phyloP scores from a whole-genome alignment of 2,329 filamentous ascomycete species.

The Microsporum canis region DNA sequence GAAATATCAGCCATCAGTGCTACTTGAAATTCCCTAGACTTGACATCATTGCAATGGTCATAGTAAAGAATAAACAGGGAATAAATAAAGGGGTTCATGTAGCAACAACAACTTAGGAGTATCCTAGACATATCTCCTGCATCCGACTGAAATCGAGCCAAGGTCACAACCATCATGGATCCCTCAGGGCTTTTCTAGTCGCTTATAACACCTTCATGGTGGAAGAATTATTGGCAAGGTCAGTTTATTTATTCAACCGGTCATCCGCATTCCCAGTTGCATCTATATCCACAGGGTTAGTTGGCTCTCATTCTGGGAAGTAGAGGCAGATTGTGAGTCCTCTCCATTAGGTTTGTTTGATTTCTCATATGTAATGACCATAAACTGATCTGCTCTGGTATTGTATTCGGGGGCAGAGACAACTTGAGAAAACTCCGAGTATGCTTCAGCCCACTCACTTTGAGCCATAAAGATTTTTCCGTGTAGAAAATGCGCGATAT shows the following conservation, averaged over 20 bases:
- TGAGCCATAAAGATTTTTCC: constrained; percentile 15
- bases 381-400: constrained; percentile 12
- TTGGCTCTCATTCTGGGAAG: background rate
- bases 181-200: no score
- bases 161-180: no score
- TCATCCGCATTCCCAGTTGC: no score
- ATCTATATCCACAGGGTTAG: background rate
- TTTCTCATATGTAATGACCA: constrained; percentile 2
- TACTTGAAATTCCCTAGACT: background rate
- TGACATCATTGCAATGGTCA: background rate
- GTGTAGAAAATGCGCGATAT: constrained; percentile 16
- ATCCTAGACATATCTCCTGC: no score
- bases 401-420: constrained; percentile 15
- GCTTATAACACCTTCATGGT: no score
- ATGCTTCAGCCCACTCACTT: constrained; percentile 14
- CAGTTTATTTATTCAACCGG: no score
- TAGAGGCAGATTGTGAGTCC: background rate
- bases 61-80: background rate
- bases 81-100: no score
- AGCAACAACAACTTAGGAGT: no score
- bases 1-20: background rate
- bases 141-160: no score
- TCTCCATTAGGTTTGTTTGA: background rate
- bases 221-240: background rate
- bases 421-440: constrained; percentile 12